phyloP scores from a whole-genome alignment of 805 yeast species.

The Yarrowia sp. region DNA sequence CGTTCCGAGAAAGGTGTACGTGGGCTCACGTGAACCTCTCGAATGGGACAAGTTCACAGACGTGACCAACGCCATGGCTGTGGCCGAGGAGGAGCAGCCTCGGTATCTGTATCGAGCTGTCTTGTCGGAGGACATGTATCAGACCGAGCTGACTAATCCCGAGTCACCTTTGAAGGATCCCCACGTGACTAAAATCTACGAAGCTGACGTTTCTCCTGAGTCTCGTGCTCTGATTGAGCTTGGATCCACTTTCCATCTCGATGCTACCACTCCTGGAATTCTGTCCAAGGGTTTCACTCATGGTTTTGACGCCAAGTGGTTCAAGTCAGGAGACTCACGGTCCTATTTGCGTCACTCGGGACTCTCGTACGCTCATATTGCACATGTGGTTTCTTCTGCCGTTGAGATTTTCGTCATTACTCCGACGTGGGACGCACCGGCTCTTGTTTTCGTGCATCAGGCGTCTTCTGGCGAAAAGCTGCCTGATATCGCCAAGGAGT shows the following conservation, averaged over 20 bases:
- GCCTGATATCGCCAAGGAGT: conserved; percentile 14
- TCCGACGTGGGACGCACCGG: conserved; percentile 6
- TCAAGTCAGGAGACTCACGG: conserved; percentile 33
- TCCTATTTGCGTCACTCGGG: background rate
- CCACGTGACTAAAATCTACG: conserved; percentile 67
- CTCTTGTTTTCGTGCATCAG: conserved; percentile 5
- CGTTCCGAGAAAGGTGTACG: conserved; percentile 68
- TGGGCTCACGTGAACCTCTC: conserved; percentile 45
- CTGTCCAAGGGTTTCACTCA: conserved; percentile 79
- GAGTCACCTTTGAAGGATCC: conserved; percentile 63
- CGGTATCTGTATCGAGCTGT: conserved; percentile 56
- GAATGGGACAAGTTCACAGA: conserved; percentile 47
- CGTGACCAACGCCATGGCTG: conserved; percentile 46
- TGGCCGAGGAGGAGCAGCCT: conserved; percentile 63
- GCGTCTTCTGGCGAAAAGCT: conserved; percentile 4
- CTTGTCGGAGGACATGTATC: conserved; percentile 63
- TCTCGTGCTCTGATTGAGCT: conserved; percentile 77
- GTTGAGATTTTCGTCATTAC: conserved; percentile 14
- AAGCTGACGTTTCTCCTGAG: conserved; percentile 59
- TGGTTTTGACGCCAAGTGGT: conserved; percentile 70
- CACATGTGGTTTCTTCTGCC: conserved; percentile 30
- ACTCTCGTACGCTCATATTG: conserved; percentile 3
- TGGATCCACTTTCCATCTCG: conserved; percentile 70
- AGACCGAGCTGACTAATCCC: conserved; percentile 53
- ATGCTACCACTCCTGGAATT: conserved; percentile 70